These are phyloP conservation scores for Fusarium pseudonygamai DNA, from an alignment of 2,329 filamentous ascomycete genomes.

Conservation along the genomic window DNA sequence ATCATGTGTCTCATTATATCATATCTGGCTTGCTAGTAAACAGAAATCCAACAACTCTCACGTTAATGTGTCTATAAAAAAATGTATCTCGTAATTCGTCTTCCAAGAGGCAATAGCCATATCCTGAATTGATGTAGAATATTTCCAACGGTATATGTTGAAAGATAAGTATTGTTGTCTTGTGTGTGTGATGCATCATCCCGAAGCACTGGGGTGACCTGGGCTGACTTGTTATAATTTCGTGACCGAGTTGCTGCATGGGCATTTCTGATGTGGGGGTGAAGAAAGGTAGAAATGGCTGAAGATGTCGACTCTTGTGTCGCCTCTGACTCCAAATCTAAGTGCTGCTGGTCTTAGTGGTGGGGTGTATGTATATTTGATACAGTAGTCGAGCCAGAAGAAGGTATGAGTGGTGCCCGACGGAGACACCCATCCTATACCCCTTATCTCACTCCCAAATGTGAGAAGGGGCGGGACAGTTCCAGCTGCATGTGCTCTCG, in stretches of 20 bases:
- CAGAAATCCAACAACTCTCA: no score
- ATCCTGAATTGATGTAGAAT: no score
- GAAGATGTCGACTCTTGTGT: neutral
- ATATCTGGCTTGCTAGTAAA: neutral
- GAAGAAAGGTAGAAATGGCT: neutral
- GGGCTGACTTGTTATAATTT: neutral
- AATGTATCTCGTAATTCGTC: neutral
- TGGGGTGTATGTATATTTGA: no score
- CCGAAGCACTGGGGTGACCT: fast-evolving
- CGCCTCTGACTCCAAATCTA: neutral
- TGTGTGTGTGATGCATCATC: fast-evolving
- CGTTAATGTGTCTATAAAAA: neutral
- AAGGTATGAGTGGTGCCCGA: neutral
- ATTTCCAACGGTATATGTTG: neutral
- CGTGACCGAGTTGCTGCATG: neutral
- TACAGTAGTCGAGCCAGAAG: neutral
- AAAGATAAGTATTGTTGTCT: neutral
- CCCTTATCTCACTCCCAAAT: neutral
- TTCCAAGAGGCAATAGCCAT: no score
- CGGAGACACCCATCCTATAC: neutral
- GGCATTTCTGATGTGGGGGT: neutral
- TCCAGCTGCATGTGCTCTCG: neutral
- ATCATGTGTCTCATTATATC: neutral
- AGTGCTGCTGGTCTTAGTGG: neutral
- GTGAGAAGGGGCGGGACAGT: neutral